A percentile compares a stretch with the other conserved stretches of the same genome.
Conservation (phyloP, 2,329 filamentous ascomycete genomes). For the Claviceps sp. region DNA sequence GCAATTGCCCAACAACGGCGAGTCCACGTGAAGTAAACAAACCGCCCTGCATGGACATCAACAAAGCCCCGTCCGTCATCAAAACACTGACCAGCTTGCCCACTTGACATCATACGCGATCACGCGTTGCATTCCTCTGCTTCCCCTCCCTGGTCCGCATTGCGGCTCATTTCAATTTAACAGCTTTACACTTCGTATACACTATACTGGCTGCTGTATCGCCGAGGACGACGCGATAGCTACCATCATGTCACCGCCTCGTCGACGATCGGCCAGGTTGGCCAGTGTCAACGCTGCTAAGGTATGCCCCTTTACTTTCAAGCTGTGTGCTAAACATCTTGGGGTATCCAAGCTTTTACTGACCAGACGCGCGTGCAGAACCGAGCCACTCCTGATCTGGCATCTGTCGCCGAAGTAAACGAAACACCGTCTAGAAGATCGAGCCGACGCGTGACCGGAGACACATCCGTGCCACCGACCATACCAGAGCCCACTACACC, state of each 20-base stretch:
- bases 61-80: slow-evolving; percentile 5
- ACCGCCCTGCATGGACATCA: slow-evolving; percentile 10
- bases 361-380: slow-evolving; percentile 10
- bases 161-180: background rate
- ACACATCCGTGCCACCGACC: slow-evolving; percentile 21
- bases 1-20: slow-evolving; percentile 1
- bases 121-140: slow-evolving; percentile 6
- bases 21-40: slow-evolving; percentile 14
- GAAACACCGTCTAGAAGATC: slow-evolving; percentile 21
- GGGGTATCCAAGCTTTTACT: background rate
- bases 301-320: slow-evolving; percentile 17
- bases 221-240: background rate
- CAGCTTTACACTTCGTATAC: background rate
- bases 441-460: slow-evolving; percentile 9
- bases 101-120: slow-evolving; percentile 8
- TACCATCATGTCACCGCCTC: slow-evolving; percentile 25
- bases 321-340: background rate
- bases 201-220: background rate
- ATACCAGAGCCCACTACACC: slow-evolving; percentile 41
- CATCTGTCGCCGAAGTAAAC: slow-evolving; percentile 30
- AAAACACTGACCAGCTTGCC: background rate
- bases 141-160: slow-evolving; percentile 1
- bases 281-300: slow-evolving; percentile 24
- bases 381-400: slow-evolving; percentile 21
- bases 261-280: slow-evolving; percentile 31